A percentile compares a stretch with the other conserved stretches of the same genome.
Conservation (phyloP, 2,329 filamentous ascomycete species). For the Colletotrichum theobromicola region DNA sequence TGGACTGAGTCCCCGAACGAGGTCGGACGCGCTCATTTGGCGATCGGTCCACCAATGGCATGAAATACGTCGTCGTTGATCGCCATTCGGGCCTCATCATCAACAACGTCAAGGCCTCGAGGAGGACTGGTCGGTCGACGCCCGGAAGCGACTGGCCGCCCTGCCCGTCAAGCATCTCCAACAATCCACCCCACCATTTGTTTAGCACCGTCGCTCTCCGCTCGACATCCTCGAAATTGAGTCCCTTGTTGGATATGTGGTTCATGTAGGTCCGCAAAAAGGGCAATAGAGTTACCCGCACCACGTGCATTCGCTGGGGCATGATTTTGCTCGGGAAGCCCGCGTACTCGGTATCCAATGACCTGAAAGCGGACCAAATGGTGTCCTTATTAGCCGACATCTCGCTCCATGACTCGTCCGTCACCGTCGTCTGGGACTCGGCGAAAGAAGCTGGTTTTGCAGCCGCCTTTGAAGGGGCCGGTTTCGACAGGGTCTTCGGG, state of each 20-base stretch:
- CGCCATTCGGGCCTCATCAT: conserved; percentile 93
- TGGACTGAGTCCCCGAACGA: conserved; percentile 53
- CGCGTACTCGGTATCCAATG: conserved; percentile 52
- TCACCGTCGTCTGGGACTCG: conserved; percentile 41
- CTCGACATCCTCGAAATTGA: conserved; percentile 84
- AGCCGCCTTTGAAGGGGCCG: conserved; percentile 23
- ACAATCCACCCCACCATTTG: conserved; percentile 86
- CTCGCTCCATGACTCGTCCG: conserved; percentile 52
- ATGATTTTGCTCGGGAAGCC: conserved; percentile 75
- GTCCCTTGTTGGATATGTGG: conserved; percentile 66
- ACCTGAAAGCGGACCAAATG: conserved; percentile 60
- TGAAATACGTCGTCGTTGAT: conserved; percentile 70
- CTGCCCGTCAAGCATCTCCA: conserved; percentile 81
- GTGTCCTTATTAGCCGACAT: conserved; percentile 54
- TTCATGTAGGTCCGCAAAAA: conserved; percentile 75
- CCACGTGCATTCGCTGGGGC: conserved; percentile 75
- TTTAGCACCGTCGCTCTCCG: conserved; percentile 80
- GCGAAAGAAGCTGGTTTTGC: conserved; percentile 42
- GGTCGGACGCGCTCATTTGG: conserved; percentile 49
- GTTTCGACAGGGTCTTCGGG: not conserved
- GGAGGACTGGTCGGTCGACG: conserved; percentile 80
- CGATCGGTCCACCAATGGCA: conserved; percentile 63
- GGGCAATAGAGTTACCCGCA: conserved; percentile 75
- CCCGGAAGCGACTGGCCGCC: conserved; percentile 75
- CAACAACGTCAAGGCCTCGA: conserved; percentile 79